Conservation (phyloP, 1,284 basidiomycete species). For the Rhizopogon parksii region DNA sequence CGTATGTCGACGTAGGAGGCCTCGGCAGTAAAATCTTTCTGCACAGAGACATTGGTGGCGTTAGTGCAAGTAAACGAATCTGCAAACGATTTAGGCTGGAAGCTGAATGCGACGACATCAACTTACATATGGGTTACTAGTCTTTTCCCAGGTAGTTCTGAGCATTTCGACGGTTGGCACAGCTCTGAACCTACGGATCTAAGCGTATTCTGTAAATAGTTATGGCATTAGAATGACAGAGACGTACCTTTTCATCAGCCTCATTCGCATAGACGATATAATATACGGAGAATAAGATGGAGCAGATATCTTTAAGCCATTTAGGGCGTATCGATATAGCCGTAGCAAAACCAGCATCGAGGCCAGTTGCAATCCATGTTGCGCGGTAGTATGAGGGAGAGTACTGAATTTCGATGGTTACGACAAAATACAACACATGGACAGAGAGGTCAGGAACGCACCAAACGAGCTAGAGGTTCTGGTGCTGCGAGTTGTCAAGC, state of each 20-base stretch:
- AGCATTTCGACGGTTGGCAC: constrained; percentile 96
- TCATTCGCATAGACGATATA: constrained; percentile 93
- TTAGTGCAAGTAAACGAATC: constrained; percentile 62
- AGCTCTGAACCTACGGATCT: constrained; percentile 88
- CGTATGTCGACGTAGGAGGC: constrained; percentile 69
- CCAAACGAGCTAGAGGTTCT: constrained; percentile 84
- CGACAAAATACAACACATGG: neutral
- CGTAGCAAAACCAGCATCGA: constrained; percentile 97
- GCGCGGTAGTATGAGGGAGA: constrained; percentile 91
- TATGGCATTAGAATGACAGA: constrained; percentile 1
- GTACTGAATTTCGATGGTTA: constrained; percentile 49
- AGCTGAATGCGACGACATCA: constrained; percentile 3
- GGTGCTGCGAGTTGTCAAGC: constrained; percentile 53
- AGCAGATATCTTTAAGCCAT: constrained; percentile 85
- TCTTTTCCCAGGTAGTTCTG: constrained; percentile 94
- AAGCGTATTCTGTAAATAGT: constrained; percentile 8
- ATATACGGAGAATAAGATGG: constrained; percentile 80
- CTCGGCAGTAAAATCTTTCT: constrained; percentile 78
- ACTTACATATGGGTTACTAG: constrained; percentile 82
- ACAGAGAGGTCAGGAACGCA: constrained; percentile 33
- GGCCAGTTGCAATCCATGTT: constrained; percentile 90
- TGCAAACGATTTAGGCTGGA: constrained; percentile 22
- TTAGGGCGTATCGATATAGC: constrained; percentile 91
- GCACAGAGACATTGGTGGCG: constrained; percentile 59
- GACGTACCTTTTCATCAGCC: constrained; percentile 83